Base-by-base conservation (phyloP, 495 filamentous ascomycete genomes). In the Xylaria bambusicola region DNA sequence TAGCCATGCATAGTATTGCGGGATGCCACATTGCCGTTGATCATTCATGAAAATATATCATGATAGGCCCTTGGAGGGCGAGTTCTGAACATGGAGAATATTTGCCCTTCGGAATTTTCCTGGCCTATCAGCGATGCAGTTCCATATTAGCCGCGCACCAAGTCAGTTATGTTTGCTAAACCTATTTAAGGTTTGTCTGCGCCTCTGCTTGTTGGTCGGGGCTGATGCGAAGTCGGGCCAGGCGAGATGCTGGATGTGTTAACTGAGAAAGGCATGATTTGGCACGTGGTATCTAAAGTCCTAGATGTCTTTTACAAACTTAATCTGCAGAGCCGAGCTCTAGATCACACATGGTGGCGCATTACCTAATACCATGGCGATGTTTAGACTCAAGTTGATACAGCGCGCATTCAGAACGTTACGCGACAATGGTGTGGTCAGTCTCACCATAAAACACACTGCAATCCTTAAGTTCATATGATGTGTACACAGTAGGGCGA, bases 121-220 rank as follows among this genome's bases (percentile, higher is more conserved):
- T 53, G 18, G 23, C 51, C 51, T 53, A 53, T 53, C 35, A 42
- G 8, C n/a, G 3, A 18, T 53, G 31, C 21, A 53, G 35, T 27
- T 26, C 35, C 7, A 18, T 7, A 42, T 53, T 33, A 33, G 35
- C 36, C 38, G 38, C n/a, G 38, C 36, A 20, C n/a, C 36, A 20
- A 54, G 38, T 24, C 23, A 54, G 38, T 31, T 29, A 8, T 31
- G 23, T 29, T 41, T 53, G 9, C 21, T 20, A 27, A 26, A 27
- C 27, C 21, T 2, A n/a, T 26, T 41, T 20, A 36, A 41, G 8
- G 23, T 10, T 53, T 53, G 7, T 23, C 23, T 26, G 21, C 24
- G 23, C 20, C 48, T 53, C 17, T 15, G 33, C 8, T 36, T 38
- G 15, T 52, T 10, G 21, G n/a, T n/a, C n/a, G n/a, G n/a, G n/a